Base-by-base conservation (phyloP, 768 basidiomycete genomes). In the Lepiota venenata region DNA sequence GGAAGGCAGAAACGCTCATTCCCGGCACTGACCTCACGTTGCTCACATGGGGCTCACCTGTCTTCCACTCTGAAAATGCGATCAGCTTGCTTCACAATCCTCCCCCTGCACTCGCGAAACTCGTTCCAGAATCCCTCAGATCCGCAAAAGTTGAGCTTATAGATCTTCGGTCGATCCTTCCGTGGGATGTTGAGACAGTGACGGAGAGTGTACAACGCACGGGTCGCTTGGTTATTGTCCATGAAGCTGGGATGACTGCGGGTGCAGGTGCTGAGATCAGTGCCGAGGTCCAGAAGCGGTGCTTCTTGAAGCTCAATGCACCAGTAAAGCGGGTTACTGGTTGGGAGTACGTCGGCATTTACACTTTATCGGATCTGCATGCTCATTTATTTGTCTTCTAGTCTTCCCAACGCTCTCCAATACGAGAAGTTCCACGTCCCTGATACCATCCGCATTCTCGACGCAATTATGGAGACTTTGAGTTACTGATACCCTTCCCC, bases 391-490 rank as follows among this genome's bases (percentile, higher is more conserved):
- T 55, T 27, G 9, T 37, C 49, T n/a, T 42, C 32, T 52, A 94
- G 91, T 60, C 82, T 85, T n/a, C 93, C 93, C 2, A 84, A 84
- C 20, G 88, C 83, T 35, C 73, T 97, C 59, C 85, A 88, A 52
- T 97, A 83, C 62, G 94, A 98, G 73, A 94, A 91, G 70, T 96
- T 97, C 69, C 84, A 88, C 70, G 85, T 94, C 62, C 94, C 94
- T 1, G 94, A 97, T 65, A 76, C 87, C 2, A 75, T 98, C 58
- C 80, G 93, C 47, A 75, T 97, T 38, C 66, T 94, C 55, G 93
- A 96, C 63, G 88, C 84, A 20, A 72, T 95, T 10, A 76, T 95
- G 45, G 89, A 94, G 67, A 93, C 93, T 2, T 73, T 96, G 61
- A 69, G 77, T 22, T 96, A 85, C 67, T 91, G 20, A 52, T 58